Conservation (phyloP, 1,284 basidiomycete species). For the Puccinia triticina region DNA sequence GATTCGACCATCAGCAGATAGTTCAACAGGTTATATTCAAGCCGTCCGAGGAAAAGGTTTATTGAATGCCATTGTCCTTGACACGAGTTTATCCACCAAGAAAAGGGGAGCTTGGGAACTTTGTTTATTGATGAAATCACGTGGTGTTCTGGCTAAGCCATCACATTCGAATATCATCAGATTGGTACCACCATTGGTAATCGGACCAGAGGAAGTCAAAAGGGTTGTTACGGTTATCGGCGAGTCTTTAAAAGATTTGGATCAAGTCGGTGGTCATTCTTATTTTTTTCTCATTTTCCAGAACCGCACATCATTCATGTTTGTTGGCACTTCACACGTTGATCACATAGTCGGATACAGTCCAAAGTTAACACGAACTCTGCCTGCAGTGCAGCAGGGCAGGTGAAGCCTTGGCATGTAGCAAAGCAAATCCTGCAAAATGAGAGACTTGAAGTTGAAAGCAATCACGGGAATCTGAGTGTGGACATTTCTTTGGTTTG, state of each 20-base stretch:
- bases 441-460: no score
- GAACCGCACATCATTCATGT: no score
- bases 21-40: slow-evolving; percentile 33
- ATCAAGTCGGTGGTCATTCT: slow-evolving; percentile 66
- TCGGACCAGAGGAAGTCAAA: slow-evolving; percentile 78
- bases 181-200: slow-evolving; percentile 92
- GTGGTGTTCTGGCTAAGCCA: slow-evolving; percentile 89
- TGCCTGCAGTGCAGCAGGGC: no score
- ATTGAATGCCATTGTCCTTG: slow-evolving; percentile 91
- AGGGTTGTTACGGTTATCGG: slow-evolving; percentile 77
- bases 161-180: slow-evolving; percentile 94
- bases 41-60: slow-evolving; percentile 81
- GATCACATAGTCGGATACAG: no score
- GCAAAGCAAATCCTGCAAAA: no score
- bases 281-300: not conserved
- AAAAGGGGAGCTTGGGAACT: slow-evolving; percentile 92
- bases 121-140: slow-evolving; percentile 85
- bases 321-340: no score
- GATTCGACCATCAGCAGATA: slow-evolving; percentile 27
- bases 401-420: no score
- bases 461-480: no score
- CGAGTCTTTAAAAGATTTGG: slow-evolving; percentile 77
- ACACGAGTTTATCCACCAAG: slow-evolving; percentile 74
- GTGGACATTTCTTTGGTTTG: no score
- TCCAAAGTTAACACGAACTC: no score